Conservation (phyloP, 1,139 yeast genomes). For the Geotrichum macrosporum region DNA sequence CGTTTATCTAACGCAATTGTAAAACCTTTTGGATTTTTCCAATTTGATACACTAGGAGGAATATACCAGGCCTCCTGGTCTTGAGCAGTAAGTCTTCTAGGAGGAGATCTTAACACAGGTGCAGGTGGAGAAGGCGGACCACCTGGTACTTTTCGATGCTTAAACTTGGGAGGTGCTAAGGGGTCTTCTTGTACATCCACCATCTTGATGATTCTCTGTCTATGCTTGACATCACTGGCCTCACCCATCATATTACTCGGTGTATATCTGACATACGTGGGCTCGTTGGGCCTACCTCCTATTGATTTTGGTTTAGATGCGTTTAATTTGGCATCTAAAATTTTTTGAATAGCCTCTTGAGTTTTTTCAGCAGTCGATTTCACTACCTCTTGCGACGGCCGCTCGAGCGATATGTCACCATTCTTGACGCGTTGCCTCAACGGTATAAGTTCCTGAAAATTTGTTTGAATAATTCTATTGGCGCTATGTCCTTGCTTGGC, state of each 20-base stretch:
- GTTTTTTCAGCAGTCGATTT: constrained; percentile 45
- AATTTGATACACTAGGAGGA: constrained; percentile 88
- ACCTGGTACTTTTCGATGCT: constrained; percentile 67
- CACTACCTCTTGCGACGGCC: constrained; percentile 45
- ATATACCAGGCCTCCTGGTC: constrained; percentile 82
- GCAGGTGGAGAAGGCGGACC: constrained; percentile 67
- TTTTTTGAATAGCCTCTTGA: constrained; percentile 45
- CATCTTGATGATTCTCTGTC: constrained; percentile 49
- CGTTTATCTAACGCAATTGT: constrained; percentile 79
- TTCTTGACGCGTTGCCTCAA: constrained; percentile 43
- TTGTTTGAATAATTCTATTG: constrained; percentile 38
- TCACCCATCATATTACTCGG: constrained; percentile 43
- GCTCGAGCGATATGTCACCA: constrained; percentile 35
- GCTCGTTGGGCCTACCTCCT: constrained; percentile 28
- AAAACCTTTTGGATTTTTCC: constrained; percentile 94
- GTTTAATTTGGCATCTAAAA: constrained; percentile 41
- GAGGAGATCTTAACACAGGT: constrained; percentile 49
- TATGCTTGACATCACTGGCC: constrained; percentile 26
- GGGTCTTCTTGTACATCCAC: constrained; percentile 73
- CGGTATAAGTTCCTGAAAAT: constrained; percentile 47
- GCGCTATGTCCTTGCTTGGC: constrained; percentile 38
- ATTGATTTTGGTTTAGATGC: constrained; percentile 34
- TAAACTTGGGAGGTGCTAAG: constrained; percentile 75
- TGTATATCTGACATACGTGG: constrained; percentile 48
- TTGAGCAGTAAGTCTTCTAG: constrained; percentile 59